phyloP scores from a whole-genome alignment of 1,284 basidiomycete genomes.

The Trametes hirsuta region DNA sequence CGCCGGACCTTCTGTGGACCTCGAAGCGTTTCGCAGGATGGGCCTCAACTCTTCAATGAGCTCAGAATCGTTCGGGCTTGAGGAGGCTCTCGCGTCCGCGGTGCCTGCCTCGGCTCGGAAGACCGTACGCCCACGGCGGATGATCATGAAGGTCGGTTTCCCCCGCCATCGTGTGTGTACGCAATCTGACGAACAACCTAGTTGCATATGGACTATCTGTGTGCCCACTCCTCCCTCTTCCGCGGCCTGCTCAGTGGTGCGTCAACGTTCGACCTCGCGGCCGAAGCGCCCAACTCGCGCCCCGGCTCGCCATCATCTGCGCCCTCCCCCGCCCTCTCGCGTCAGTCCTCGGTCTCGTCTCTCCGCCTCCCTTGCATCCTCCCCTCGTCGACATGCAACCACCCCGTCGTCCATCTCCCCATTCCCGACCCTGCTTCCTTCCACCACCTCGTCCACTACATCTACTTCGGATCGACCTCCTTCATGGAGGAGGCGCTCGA shows the following conservation, averaged over 20 bases:
- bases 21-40: constrained; percentile 24
- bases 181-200: constrained; percentile 32
- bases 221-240: constrained; percentile 72
- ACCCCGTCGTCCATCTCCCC: constrained; percentile 74
- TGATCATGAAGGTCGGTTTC: constrained; percentile 61
- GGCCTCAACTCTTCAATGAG: constrained; percentile 21
- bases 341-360: constrained; percentile 40
- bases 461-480: constrained; percentile 71
- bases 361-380: constrained; percentile 67
- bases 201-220: constrained; percentile 76
- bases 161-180: neutral
- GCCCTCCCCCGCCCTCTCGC: constrained; percentile 27
- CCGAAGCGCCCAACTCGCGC: constrained; percentile 30
- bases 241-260: constrained; percentile 68
- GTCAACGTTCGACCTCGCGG: constrained; percentile 61
- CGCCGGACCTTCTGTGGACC: constrained; percentile 14
- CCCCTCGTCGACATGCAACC: constrained; percentile 54
- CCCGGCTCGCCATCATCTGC: constrained; percentile 22
- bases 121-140: constrained; percentile 35
- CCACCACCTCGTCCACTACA: constrained; percentile 73
- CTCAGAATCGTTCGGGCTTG: constrained; percentile 21
- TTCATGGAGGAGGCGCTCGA: constrained; percentile 64
- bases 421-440: constrained; percentile 76
- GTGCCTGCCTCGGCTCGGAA: constrained; percentile 48
- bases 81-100: constrained; percentile 35